phyloP scores from a whole-genome alignment of 257 asterid genomes.

The Petunia axillaris region DNA sequence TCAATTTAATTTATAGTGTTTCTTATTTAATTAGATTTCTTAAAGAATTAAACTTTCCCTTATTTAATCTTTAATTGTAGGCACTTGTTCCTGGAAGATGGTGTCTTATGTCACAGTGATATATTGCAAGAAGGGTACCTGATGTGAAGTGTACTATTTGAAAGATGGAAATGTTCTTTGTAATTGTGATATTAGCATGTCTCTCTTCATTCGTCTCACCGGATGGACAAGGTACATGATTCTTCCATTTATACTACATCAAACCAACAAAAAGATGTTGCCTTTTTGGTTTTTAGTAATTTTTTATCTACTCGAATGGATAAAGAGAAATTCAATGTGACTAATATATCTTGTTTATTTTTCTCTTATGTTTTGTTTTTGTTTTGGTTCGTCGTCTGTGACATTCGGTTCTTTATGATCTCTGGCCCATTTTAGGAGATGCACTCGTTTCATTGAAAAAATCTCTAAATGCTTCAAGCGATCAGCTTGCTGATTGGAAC shows the following conservation, averaged over 20 bases:
- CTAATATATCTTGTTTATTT: slow-evolving; percentile 14
- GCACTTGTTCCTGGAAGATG: slow-evolving; percentile 6
- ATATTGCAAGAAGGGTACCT: slow-evolving; percentile 4
- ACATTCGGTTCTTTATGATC: slow-evolving; percentile 5
- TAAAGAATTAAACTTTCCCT: background rate
- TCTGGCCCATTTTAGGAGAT: slow-evolving; percentile 57
- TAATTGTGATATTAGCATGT: slow-evolving; percentile 42
- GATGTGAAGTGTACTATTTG: background rate
- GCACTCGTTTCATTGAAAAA: slow-evolving; percentile 64
- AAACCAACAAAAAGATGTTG: background rate
- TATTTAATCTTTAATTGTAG: background rate
- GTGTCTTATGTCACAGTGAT: slow-evolving; percentile 9
- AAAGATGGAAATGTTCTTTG: slow-evolving; percentile 54
- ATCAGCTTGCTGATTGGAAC: slow-evolving; percentile 81
- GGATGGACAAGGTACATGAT: slow-evolving; percentile 62
- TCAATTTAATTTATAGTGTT: background rate
- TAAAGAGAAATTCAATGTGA: background rate
- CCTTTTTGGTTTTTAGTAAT: background rate
- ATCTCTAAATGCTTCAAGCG: slow-evolving; percentile 66
- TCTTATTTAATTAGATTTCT: background rate
- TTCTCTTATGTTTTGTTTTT: background rate
- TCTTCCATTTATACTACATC: slow-evolving; percentile 21
- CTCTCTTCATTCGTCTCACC: slow-evolving; percentile 51
- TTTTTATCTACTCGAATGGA: background rate
- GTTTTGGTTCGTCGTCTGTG: background rate